Evolutionary conservation across 768 basidiomycete genomes (phyloP), one percentile per base, ranked within the genome.

Genomic region (Hydnomerulius pinastri): DNA sequence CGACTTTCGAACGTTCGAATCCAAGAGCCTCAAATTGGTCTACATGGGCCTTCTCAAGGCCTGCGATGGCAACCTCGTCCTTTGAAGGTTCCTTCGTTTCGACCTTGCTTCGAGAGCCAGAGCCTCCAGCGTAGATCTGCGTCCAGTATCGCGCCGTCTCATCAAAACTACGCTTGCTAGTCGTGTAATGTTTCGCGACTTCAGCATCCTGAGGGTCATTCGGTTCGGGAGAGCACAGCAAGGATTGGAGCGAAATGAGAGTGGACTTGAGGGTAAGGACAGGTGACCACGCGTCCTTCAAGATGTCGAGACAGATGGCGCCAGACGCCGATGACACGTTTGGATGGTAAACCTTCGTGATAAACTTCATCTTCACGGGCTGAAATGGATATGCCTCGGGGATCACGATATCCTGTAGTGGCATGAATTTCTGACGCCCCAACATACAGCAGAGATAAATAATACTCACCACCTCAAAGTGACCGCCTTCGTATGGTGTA

Each of bases 121-220:
- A 82, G 1, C 85, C 90, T 38, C 86, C 89, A 2, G 95, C 95
- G 65, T 97, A 97, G 24, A 87, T 83, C 61, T 90, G 85, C 1
- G 94, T 91, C 95, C 95, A 98, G 67, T 95, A 94, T 33, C 81
- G 78, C 49, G 95, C 95, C 4, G 95, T 98, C 32, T 89, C 89
- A 51, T 95, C 90, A 58, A 98, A 98, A 60, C 87, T 86, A 21
- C 74, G 72, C 66, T 87, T 87, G 67, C 87, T 90, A 11, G 93
- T 92, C 68, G 90, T 88, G 61, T 90, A 98, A 64, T 97, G 96
- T 67, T 97, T 98, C 11, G 95, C 95, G 10, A 98, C 95, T 71
- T 98, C 94, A 0, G 95, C 96, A 64, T 98, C 96, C 71, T 98
- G 95, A 0, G 95, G 96, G 64, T 98, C 96, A 55, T 89, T 90